Base-by-base conservation (phyloP, 169 alveolate species). In the Cryptosporidium parvum region DNA sequence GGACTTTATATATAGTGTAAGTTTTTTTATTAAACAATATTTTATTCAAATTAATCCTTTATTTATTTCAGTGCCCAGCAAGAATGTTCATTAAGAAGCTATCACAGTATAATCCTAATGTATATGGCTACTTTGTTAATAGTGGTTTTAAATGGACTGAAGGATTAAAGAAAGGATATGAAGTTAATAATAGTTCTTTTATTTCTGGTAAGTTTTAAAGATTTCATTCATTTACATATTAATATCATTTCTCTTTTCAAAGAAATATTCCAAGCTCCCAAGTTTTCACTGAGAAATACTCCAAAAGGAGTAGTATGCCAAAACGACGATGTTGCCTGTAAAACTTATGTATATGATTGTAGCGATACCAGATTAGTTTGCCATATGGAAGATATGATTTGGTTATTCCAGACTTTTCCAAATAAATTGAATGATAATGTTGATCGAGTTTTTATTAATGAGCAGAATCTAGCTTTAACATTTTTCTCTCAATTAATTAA, bases 331-430 rank as follows among this genome's bases (percentile, higher is more conserved):
- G 80, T 80, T 62, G 89, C 80, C 48, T 80, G 89, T 18, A 80
- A 80, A 67, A 59, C 89, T 14, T 80, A 18, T 44, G 89, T 80
- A 26, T 62, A 42, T 65, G 89, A 80, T 45, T 80, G 89, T 39
- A 80, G 89, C 45, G 89, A 80, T 42, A 23, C 65, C 16, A 80
- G 75, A 80, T 23, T 80, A 26, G 89, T 80, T 7, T 80, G 89
- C 16, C 89, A 80, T 29, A 42, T 80, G 68, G 89, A 80, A 42
- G 89, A 80, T 62, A 26, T 80, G 51, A 80, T 80, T 59, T 80
- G 89, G 89, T 0, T 80, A 59, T 80, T 80, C 70, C 89, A 80
- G 18, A 80, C 89, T 31, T 35, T 61, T 45, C 89, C 89, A 42
- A 35, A 62, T 26, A 59, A 80, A 29, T 56, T 23, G 33, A 59